Evolutionary conservation across 805 yeast genomes (phyloP), one percentile per base, ranked within the genome.

Genomic region (Metschnikowia amazonensis): DNA sequence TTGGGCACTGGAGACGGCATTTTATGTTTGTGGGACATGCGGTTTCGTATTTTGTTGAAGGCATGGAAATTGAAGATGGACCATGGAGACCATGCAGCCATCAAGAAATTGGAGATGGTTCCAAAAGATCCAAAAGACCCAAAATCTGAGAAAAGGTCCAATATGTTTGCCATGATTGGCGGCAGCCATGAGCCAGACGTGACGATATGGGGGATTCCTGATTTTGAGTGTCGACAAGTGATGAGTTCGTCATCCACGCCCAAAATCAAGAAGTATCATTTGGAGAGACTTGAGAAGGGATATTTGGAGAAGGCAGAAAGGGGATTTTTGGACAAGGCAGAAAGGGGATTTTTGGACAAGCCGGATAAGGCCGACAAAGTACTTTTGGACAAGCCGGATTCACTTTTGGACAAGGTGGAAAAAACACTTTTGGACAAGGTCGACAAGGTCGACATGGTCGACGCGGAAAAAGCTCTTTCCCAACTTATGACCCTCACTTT

Each of bases 1-100:
- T 59, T 84, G 2, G 97, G 97, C 0, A 87, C 97, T 0, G 67
- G 77, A 0, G 76, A 75, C 32, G 97, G 97, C 1, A 67, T 83
- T 0, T 59, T 94, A 25, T 82, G 81, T 51, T 64, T 92, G 13
- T 89, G 96, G 95, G 97, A 89, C 61, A 52, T 86, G 29, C 69
- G 95, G 44, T 87, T 89, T 60, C 72, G 72, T 29, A 47, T 84
- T 0, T 66, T 76, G 34, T 66, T 88, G 29, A 81, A 77, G 49
- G 69, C 83, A 1, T 85, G 89, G 81, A 75, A 76, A 8, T 73
- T 88, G 36, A 76, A 72, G 33, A 67, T 70, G 11, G 70, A 72
- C 3, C 44, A 37, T 4, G 45, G 36, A 18, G 63, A 59, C 18
- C 17, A 18, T 18, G 77, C 84, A 1, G 48, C 34, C 10, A 80